Conservation (phyloP, 331 rosid genomes). For the Pyracantha coccinea region DNA sequence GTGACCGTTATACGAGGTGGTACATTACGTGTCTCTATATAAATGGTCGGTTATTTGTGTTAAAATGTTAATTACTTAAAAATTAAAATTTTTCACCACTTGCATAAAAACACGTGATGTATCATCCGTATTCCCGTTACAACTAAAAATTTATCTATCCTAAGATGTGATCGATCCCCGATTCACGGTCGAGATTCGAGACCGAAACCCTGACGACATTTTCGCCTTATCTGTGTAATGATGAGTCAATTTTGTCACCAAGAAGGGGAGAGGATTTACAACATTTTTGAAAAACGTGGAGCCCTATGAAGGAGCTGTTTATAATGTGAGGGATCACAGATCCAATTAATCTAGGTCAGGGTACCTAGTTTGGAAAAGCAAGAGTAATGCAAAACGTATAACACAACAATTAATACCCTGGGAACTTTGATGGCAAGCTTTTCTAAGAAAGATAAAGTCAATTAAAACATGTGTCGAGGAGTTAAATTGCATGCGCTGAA, state of each 20-base stretch:
- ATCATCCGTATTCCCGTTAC: too few species aligned
- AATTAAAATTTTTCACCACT: too few species aligned
- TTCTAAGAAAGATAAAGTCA: constrained; percentile 5
- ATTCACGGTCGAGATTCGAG: not conserved
- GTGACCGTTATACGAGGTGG: too few species aligned
- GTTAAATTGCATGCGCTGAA: constrained; percentile 1
- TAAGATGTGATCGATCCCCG: too few species aligned
- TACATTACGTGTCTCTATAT: too few species aligned
- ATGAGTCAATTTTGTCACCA: not conserved
- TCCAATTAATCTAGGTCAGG: not conserved
- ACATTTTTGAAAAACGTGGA: not conserved
- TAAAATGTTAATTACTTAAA: too few species aligned
- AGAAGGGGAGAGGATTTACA: not conserved
- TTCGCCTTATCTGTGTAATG: not conserved
- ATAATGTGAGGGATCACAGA: not conserved
- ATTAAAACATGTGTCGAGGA: constrained; percentile 19
- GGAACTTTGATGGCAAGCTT: constrained; percentile 8
- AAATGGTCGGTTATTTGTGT: too few species aligned
- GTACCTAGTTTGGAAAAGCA: not conserved
- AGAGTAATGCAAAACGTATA: not conserved
- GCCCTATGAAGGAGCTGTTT: not conserved
- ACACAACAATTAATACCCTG: not conserved
- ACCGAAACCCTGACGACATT: not conserved
- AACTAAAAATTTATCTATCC: too few species aligned
- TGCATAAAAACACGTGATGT: too few species aligned